These are phyloP conservation scores for Quambalaria eucalypti DNA, from an alignment of 1,284 basidiomycete species.

Conservation along the genomic window DNA sequence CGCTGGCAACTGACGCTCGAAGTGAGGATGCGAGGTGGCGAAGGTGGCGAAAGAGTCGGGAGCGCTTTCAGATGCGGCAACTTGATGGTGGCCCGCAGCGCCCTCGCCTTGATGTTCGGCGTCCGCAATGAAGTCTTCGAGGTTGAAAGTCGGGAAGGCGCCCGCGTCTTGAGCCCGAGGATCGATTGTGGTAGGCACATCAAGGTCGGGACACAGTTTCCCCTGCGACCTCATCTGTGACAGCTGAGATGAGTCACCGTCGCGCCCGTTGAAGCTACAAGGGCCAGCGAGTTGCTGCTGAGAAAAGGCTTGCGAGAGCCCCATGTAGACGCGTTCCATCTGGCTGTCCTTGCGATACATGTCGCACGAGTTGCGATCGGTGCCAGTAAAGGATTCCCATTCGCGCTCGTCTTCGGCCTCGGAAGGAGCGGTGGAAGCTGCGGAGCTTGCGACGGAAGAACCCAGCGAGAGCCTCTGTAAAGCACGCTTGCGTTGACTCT, in stretches of 20 bases:
- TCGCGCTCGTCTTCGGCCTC: slow-evolving; percentile 11
- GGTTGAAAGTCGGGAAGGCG: slow-evolving; percentile 21
- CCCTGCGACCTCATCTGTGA: slow-evolving; percentile 8
- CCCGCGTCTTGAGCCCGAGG: slow-evolving; percentile 1
- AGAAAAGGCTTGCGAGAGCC: neutral
- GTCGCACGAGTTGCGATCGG: neutral
- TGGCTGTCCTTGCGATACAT: neutral
- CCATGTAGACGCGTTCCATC: neutral
- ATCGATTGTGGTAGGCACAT: slow-evolving; percentile 12
- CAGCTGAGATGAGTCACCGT: slow-evolving; percentile 20
- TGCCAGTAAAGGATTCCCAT: neutral
- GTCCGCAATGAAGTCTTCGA: slow-evolving; percentile 34
- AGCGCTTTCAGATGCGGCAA: slow-evolving; percentile 1
- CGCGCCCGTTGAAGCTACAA: slow-evolving; percentile 1
- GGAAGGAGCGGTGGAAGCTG: slow-evolving; percentile 24
- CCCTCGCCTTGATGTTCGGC: slow-evolving; percentile 4
- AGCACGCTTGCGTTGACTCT: too few relatives aligned
- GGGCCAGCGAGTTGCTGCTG: neutral
- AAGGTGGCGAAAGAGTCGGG: neutral
- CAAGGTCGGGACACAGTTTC: slow-evolving; percentile 12
- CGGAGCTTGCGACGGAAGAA: slow-evolving; percentile 27
- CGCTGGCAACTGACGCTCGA: too few relatives aligned
- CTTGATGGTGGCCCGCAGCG: neutral
- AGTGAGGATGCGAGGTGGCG: too few relatives aligned
- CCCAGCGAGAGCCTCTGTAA: slow-evolving; percentile 8